Evolutionary conservation across 495 filamentous ascomycete genomes (phyloP).

Genomic region (Penicillium goetzii): DNA sequence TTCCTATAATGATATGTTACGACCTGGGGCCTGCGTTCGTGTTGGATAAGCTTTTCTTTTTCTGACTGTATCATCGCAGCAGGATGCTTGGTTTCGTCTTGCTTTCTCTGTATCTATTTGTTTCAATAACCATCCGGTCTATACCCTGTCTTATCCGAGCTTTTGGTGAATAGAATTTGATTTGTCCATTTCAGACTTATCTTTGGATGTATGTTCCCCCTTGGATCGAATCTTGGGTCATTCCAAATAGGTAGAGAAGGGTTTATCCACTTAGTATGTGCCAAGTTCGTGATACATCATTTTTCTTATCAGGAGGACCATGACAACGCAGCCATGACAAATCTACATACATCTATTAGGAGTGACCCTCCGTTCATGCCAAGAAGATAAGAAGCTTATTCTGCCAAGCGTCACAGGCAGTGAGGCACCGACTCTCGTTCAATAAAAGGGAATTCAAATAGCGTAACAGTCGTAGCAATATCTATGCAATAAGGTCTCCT

Average conservation of each 20-base stretch:
- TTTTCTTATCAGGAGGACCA: conserved; percentile 6
- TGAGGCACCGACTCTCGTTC: conserved; percentile 12
- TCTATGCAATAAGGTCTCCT: conserved; percentile 9
- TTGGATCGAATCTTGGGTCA: not conserved
- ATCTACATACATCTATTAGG: not conserved
- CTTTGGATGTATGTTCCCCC: not conserved
- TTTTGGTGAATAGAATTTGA: not conserved
- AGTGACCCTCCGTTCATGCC: conserved; percentile 8
- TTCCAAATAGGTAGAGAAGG: not conserved
- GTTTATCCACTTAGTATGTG: not conserved
- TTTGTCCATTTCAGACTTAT: not conserved
- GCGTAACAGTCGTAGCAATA: conserved; percentile 29
- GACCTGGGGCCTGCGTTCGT: conserved; percentile 20
- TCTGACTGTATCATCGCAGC: conserved; percentile 11
- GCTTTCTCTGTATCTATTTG: conserved; percentile 30
- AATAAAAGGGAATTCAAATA: conserved; percentile 8
- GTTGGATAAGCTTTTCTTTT: conserved; percentile 14
- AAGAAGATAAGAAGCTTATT: conserved; percentile 11
- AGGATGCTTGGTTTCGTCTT: conserved; percentile 9
- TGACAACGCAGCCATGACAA: conserved; percentile 6
- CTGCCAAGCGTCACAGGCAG: conserved; percentile 24
- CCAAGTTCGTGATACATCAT: conserved; percentile 16
- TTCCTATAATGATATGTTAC: conserved; percentile 35
- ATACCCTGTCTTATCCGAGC: conserved; percentile 9
- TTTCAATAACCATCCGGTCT: conserved; percentile 17